Conservation (phyloP, 257 asterid genomes). For the Anisodus acutangulus region DNA sequence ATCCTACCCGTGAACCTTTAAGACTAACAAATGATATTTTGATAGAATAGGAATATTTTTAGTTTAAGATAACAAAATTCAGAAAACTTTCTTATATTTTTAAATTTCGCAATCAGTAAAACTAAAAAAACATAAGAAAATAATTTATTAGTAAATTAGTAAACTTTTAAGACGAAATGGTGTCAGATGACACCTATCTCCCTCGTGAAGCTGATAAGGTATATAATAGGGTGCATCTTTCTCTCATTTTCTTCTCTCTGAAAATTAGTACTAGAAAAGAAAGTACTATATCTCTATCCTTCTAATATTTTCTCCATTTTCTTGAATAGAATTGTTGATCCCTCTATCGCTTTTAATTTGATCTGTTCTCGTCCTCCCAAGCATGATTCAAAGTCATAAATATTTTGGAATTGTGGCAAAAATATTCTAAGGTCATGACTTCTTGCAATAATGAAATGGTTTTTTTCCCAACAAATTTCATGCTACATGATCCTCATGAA, state of each 20-base stretch:
- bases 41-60: too few relatives aligned
- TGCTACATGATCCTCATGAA: slow-evolving; percentile 70
- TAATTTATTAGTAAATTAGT: too few relatives aligned
- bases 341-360: neutral
- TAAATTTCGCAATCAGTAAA: too few relatives aligned
- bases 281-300: slow-evolving; percentile 36
- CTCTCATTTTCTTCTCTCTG: neutral
- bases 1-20: too few relatives aligned
- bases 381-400: slow-evolving; percentile 40
- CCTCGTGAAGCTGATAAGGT: slow-evolving; percentile 47
- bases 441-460: slow-evolving; percentile 54
- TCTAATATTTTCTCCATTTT: slow-evolving; percentile 28
- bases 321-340: neutral
- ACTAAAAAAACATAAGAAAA: too few relatives aligned
- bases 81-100: too few relatives aligned
- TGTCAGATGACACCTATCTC: neutral
- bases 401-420: slow-evolving; percentile 41
- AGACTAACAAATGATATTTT: too few relatives aligned
- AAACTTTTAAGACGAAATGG: neutral
- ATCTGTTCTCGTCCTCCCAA: neutral
- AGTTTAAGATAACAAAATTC: too few relatives aligned
- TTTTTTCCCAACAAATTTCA: slow-evolving; percentile 71
- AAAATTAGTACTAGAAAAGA: neutral
- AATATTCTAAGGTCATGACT: neutral
- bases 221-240: neutral